These are phyloP conservation scores for Fusarium redolens DNA, from an alignment of 2,329 filamentous ascomycete genomes.

Conservation along the genomic window DNA sequence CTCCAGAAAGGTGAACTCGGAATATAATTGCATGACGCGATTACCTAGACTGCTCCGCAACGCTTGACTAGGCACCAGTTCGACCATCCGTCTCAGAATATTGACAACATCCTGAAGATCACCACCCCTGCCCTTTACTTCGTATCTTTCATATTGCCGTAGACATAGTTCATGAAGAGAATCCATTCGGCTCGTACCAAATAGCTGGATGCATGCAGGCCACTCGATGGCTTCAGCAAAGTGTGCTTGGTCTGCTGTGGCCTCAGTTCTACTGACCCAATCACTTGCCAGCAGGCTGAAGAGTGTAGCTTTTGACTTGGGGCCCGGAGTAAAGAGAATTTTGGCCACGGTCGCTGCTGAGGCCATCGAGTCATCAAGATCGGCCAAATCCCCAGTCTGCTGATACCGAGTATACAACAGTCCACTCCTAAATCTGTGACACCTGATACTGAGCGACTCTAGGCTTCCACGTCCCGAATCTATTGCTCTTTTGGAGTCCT, in stretches of 20 bases:
- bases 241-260: not conserved
- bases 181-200: not conserved
- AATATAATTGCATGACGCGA: rapidly evolving
- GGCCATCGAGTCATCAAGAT: not conserved
- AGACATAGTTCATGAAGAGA: not conserved
- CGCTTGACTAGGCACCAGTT: not conserved
- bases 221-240: not conserved
- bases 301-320: rapidly evolving
- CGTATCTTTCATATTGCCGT: not conserved
- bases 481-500: not conserved
- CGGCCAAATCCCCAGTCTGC: rapidly evolving
- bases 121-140: rapidly evolving
- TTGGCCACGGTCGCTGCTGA: not conserved
- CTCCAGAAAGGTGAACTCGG: not conserved
- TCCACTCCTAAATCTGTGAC: not conserved
- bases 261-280: not conserved
- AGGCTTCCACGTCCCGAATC: not conserved
- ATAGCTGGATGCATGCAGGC: not conserved
- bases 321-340: not conserved
- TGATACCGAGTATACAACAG: not conserved
- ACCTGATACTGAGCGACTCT: not conserved
- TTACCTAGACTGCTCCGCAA: not conserved
- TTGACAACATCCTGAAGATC: not conserved
- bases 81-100: not conserved
- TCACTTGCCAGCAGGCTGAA: not conserved